A percentile compares a stretch with the other conserved stretches of the same genome.
Evolutionary conservation across 169 alveolate genomes (phyloP).

Genomic region (Plasmodium malariae): DNA sequence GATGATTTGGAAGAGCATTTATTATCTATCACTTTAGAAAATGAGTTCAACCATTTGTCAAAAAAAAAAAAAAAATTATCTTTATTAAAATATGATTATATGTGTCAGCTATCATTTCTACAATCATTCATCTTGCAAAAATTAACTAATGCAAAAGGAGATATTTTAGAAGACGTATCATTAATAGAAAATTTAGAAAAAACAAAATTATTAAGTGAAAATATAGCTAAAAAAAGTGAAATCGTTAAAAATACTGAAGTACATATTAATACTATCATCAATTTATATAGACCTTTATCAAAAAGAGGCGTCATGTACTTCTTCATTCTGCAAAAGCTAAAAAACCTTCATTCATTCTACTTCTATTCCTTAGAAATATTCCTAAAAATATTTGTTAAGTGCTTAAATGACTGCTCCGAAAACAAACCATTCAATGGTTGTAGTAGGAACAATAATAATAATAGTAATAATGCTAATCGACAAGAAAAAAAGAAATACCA

Average conservation of each 20-base stretch:
- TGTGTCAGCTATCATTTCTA: slow-evolving; percentile 93
- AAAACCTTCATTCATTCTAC: slow-evolving; percentile 64
- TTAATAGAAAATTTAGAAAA: slow-evolving; percentile 95
- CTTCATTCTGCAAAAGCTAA: slow-evolving; percentile 93
- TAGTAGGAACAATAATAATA: too few species aligned
- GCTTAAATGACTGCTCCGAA: slow-evolving; percentile 93
- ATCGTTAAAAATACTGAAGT: slow-evolving; percentile 95
- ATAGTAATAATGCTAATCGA: too few species aligned
- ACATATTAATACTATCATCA: slow-evolving; percentile 94
- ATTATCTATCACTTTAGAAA: slow-evolving; percentile 93
- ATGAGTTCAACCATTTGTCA: slow-evolving; percentile 95
- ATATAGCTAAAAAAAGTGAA: slow-evolving; percentile 94
- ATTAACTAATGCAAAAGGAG: slow-evolving; percentile 93
- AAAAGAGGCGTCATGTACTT: slow-evolving; percentile 94
- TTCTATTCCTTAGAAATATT: slow-evolving; percentile 95
- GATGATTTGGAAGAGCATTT: slow-evolving; percentile 96
- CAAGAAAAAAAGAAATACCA: slow-evolving; percentile 66
- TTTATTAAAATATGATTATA: slow-evolving; percentile 95
- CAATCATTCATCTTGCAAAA: slow-evolving; percentile 93
- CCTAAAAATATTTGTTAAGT: slow-evolving; percentile 94
- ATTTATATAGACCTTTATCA: slow-evolving; percentile 96
- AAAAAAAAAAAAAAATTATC: slow-evolving; percentile 92
- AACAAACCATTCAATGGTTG: slow-evolving; percentile 72
- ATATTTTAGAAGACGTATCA: slow-evolving; percentile 94
- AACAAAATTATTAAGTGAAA: slow-evolving; percentile 94